These are phyloP conservation scores for Scutellaria barbata DNA, from an alignment of 257 asterid genomes.

Conservation along the genomic window DNA sequence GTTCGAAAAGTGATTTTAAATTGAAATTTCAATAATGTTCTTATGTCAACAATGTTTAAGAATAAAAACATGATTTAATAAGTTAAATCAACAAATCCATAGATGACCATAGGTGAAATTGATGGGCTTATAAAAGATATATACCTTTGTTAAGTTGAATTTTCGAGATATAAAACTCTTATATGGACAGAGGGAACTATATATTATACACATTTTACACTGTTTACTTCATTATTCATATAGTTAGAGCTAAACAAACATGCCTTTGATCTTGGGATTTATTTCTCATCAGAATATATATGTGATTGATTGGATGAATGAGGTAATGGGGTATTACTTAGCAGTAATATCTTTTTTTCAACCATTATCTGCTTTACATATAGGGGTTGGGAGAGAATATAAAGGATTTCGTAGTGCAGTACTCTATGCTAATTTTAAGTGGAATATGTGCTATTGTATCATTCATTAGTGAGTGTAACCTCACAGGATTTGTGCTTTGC, in stretches of 20 bases:
- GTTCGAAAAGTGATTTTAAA: too few species aligned
- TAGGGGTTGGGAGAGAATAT: neutral
- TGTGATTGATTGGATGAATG: neutral
- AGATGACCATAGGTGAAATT: too few species aligned
- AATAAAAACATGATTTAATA: too few species aligned
- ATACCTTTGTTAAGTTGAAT: too few species aligned
- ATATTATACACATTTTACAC: neutral
- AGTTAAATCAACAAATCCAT: too few species aligned
- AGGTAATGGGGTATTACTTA: neutral
- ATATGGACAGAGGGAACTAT: too few species aligned
- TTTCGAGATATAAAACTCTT: too few species aligned
- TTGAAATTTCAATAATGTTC: too few species aligned
- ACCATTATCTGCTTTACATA: neutral
- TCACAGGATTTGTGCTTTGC: conserved; percentile 2
- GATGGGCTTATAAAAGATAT: too few species aligned
- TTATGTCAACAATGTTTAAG: too few species aligned
- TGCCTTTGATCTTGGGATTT: neutral
- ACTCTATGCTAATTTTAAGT: conserved; percentile 11
- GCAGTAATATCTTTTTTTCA: neutral
- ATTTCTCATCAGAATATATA: too few species aligned
- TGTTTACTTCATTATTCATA: conserved; percentile 17
- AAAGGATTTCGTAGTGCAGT: neutral
- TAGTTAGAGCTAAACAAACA: neutral
- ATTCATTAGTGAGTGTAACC: neutral
- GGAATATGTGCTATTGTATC: neutral